These are phyloP conservation scores for Capsella bursapastoris DNA, from an alignment of 345 rosid species.

Conservation along the genomic window DNA sequence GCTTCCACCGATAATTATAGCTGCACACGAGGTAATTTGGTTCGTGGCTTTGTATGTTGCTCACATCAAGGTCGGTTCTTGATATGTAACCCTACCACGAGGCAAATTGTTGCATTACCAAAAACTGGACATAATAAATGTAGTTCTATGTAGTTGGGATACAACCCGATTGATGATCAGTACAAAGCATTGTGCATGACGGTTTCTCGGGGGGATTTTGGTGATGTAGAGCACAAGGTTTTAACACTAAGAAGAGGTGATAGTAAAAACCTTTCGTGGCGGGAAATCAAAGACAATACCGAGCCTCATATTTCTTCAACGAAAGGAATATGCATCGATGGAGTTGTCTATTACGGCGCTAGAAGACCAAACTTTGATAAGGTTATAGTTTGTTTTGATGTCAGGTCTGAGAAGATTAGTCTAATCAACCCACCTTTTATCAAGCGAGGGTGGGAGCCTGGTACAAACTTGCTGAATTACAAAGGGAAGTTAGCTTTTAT, in stretches of 20 bases:
- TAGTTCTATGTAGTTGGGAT: too few relatives aligned
- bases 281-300: too few relatives aligned
- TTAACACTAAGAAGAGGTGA: too few relatives aligned
- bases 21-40: not conserved
- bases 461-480: not conserved
- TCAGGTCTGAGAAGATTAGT: constrained; percentile 2
- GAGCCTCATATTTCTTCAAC: too few relatives aligned
- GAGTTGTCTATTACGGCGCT: constrained; percentile 15
- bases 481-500: constrained; percentile 5
- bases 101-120: too few relatives aligned
- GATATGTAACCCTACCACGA: too few relatives aligned
- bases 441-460: not conserved
- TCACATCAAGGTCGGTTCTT: not conserved
- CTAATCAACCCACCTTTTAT: not conserved
- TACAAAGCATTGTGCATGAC: too few relatives aligned
- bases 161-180: too few relatives aligned
- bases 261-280: too few relatives aligned
- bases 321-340: constrained; percentile 2
- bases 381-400: constrained; percentile 9
- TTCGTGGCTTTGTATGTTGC: not conserved
- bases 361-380: not conserved
- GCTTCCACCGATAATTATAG: not conserved
- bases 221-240: too few relatives aligned
- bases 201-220: too few relatives aligned
- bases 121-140: too few relatives aligned